Conservation (phyloP, 164 flowering plant species). For the Cinnamomum micranthum region DNA sequence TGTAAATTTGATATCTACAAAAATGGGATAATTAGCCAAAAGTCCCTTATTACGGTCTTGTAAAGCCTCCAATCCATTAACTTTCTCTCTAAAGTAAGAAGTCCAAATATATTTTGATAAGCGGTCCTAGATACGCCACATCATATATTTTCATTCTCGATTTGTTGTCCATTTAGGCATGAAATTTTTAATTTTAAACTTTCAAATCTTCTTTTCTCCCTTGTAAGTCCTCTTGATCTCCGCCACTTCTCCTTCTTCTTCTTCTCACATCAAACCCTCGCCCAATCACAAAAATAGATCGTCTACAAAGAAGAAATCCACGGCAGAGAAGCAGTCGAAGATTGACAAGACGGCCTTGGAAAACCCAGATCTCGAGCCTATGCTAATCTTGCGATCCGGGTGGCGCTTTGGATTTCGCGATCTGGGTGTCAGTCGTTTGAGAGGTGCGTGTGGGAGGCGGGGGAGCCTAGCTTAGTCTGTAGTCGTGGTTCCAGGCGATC, state of each 20-base stretch:
- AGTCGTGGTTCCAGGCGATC: too few species aligned
- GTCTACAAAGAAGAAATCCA: constrained; percentile 32
- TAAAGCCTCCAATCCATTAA: too few species aligned
- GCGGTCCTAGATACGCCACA: too few species aligned
- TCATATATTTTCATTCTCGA: too few species aligned
- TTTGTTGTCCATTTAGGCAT: too few species aligned
- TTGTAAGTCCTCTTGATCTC: constrained; percentile 30
- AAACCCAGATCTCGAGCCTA: constrained; percentile 98
- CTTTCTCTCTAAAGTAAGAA: too few species aligned
- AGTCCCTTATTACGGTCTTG: too few species aligned
- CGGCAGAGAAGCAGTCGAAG: constrained; percentile 11
- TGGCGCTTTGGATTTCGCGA: constrained; percentile 82
- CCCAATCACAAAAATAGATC: constrained; percentile 17
- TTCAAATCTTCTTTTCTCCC: too few species aligned
- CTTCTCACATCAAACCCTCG: constrained; percentile 64
- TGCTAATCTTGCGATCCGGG: constrained; percentile 32
- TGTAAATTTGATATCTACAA: too few species aligned
- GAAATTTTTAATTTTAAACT: too few species aligned
- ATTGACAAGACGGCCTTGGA: constrained; percentile 70
- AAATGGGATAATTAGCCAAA: too few species aligned
- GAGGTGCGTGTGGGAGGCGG: constrained; percentile 57
- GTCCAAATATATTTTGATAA: too few species aligned
- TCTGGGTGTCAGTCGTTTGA: constrained; percentile 88
- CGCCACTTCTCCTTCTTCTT: constrained; percentile 51
- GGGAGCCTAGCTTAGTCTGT: constrained; percentile 54